Evolutionary conservation across 441 rosid species (phyloP), one percentile per base, ranked within the genome.

Genomic region (Breynia disticha): DNA sequence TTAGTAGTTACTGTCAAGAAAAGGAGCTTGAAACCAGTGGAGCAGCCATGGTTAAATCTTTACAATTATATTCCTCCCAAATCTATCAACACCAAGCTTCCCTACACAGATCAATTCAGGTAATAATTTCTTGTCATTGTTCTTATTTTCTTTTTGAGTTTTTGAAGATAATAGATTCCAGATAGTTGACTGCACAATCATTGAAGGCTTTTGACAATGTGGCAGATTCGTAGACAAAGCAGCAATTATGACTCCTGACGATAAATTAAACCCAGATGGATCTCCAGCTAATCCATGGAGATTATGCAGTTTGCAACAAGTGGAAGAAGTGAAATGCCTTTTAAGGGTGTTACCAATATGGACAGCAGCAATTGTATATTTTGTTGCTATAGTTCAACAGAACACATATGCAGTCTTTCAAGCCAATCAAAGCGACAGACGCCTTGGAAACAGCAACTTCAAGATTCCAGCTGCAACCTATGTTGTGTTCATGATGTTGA

Each of bases 251-350:
- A 67, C 84, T 17, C 72, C 70, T 0, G 56, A 77, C 7, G 96
- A 84, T 68, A 48, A 68, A 62, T 50, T 75, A 54, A 72, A 76
- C 17, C 57, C 71, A 0, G 88, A 80, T 63, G 94, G 96, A 38
- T 84, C 86, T 15, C 73, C 94, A 12, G 72, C 68, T 13, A 49
- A 84, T 59, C 88, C 81, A 0, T 84, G 96, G 96, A 75, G 68
- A 52, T 84, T 84, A 0, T 84, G 86, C 67, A 82, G 81, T 17
- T 54, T 84, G 80, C 96, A 84, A 77, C 90, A 87, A 72, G 88
- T 84, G 35, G 96, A 87, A 72, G 94, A 84, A 73, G 70, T 74
- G 52, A 87, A 87, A 72, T 87, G 94, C 75, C 35, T 87, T 12
- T 20, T 73, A 43, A 73, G 87, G 59, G 88, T 87, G 54, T 32